A percentile compares a stretch with the other conserved stretches of the same genome.
Conservation (phyloP, 1,284 basidiomycete genomes). For the Apiotrichum mycotoxinovorans region DNA sequence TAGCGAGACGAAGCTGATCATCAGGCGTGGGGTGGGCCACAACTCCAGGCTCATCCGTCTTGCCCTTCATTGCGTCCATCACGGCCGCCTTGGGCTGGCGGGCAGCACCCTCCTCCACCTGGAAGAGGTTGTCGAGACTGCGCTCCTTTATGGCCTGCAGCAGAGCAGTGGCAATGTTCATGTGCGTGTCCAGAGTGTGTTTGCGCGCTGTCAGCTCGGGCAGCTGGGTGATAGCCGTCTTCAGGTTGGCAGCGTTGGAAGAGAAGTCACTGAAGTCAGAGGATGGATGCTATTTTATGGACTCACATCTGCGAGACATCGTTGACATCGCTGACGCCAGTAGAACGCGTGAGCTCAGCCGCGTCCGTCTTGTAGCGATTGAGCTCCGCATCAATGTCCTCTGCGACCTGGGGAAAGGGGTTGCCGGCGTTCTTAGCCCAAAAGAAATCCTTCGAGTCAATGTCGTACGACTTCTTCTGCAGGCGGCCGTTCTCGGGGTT, state of each 20-base stretch:
- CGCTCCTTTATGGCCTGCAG: slow-evolving; percentile 94
- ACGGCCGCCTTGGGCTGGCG: slow-evolving; percentile 80
- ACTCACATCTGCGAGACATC: slow-evolving; percentile 88
- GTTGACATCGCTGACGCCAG: slow-evolving; percentile 91
- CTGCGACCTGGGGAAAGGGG: slow-evolving; percentile 97
- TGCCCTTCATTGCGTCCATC: slow-evolving; percentile 65
- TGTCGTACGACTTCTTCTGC: slow-evolving; percentile 86
- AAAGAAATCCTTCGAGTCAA: slow-evolving; percentile 98
- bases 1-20: slow-evolving; percentile 89
- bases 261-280: slow-evolving; percentile 69
- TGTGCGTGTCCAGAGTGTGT: slow-evolving; percentile 93
- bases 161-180: slow-evolving; percentile 97
- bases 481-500: slow-evolving; percentile 58
- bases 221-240: slow-evolving; percentile 96
- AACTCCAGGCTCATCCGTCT: slow-evolving; percentile 58
- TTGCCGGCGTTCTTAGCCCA: slow-evolving; percentile 95
- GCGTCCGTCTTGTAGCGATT: slow-evolving; percentile 95
- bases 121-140: slow-evolving; percentile 93
- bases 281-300: slow-evolving; percentile 1
- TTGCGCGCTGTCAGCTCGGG: slow-evolving; percentile 96
- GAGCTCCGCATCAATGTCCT: slow-evolving; percentile 91
- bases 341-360: slow-evolving; percentile 92
- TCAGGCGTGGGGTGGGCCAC: slow-evolving; percentile 55
- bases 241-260: slow-evolving; percentile 89
- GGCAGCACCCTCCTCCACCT: slow-evolving; percentile 84